Evolutionary conservation across 768 basidiomycete species (phyloP), one percentile per base, ranked within the genome.

Genomic region (Glaciozyma antarctica): DNA sequence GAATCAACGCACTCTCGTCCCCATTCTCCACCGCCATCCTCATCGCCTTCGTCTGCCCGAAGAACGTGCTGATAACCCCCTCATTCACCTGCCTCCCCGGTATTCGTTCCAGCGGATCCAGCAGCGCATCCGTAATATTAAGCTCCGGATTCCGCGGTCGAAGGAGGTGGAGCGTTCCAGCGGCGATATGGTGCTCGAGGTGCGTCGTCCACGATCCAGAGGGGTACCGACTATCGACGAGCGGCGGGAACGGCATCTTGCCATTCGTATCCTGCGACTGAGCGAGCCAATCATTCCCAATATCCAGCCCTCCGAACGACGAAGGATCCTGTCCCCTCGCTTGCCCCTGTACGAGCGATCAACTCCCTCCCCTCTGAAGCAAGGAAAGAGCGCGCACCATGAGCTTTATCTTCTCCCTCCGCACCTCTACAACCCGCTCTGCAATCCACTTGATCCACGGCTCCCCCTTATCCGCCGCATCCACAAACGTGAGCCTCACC

Each of bases 381-480:
- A 3, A 38, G 8, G 9, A 8, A 7, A 30, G 19, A 21, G 15
- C n/a, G 61, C 61, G 28, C 13, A 65, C 67, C 41, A 69, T 63
- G 26, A 63, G 45, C 19, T 43, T 41, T 1, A 26, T 38, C 34
- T 61, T 32, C 61, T 60, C 22, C 26, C 44, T 45, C 24, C 66
- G 52, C 15, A 47, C 49, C 49, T 74, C 72, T 2, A 15, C 28
- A 13, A 74, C 72, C 3, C 69, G 62, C 58, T 75, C 72, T 26
- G 69, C 68, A 45, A 75, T 68, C 74, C 73, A 75, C 10, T 51
- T 45, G 9, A 75, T 60, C 24, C 72, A 57, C 0, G 65, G 67
- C 16, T 72, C 63, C 9, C 64, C 21, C 53, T 72, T 72, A 44
- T 69, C 45, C 10, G 26, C 44, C 16, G 74, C 75, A 55, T 74